Evolutionary conservation across 2,329 filamentous ascomycete species (phyloP).

Genomic region (Alternaria sp.): DNA sequence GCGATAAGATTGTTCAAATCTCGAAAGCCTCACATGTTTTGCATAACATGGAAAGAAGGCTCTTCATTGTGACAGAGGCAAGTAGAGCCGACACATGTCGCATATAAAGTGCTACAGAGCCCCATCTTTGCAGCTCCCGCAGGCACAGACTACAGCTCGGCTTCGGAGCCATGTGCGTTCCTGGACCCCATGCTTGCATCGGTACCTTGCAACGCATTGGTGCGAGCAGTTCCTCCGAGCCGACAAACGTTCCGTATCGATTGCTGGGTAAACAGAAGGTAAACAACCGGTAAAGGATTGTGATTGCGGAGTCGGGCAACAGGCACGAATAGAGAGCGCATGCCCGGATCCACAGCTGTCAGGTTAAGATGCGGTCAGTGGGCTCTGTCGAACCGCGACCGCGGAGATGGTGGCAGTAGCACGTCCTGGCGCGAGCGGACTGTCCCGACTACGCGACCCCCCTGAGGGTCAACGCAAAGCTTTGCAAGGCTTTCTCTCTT

Average conservation of each 20-base stretch:
- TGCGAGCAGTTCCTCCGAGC: slow-evolving; percentile 11
- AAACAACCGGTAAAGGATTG: slow-evolving; percentile 1
- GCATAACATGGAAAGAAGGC: neutral
- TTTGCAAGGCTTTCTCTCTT: slow-evolving; percentile 11
- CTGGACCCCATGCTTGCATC: slow-evolving; percentile 4
- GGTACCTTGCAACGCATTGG: slow-evolving; percentile 10
- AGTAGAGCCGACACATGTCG: slow-evolving; percentile 3
- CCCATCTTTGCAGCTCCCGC: neutral
- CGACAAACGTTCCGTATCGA: slow-evolving; percentile 2
- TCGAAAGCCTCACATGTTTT: neutral
- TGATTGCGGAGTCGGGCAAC: slow-evolving; percentile 7
- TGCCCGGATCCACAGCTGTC: slow-evolving; percentile 5
- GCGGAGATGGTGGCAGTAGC: slow-evolving; percentile 27
- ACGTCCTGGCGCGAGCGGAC: slow-evolving; percentile 29
- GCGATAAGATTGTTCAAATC: neutral
- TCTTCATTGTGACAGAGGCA: neutral
- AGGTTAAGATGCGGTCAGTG: slow-evolving; percentile 39
- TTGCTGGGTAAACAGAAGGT: slow-evolving; percentile 11
- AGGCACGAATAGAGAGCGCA: slow-evolving; percentile 1
- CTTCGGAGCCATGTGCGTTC: neutral
- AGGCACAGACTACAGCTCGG: neutral
- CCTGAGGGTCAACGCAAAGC: slow-evolving; percentile 17
- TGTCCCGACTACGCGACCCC: slow-evolving; percentile 29
- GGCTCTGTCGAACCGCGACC: slow-evolving; percentile 26
- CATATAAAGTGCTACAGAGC: slow-evolving; percentile 2